Evolutionary conservation across 768 basidiomycete genomes (phyloP).

Genomic region (Daedaleopsis sinensis): DNA sequence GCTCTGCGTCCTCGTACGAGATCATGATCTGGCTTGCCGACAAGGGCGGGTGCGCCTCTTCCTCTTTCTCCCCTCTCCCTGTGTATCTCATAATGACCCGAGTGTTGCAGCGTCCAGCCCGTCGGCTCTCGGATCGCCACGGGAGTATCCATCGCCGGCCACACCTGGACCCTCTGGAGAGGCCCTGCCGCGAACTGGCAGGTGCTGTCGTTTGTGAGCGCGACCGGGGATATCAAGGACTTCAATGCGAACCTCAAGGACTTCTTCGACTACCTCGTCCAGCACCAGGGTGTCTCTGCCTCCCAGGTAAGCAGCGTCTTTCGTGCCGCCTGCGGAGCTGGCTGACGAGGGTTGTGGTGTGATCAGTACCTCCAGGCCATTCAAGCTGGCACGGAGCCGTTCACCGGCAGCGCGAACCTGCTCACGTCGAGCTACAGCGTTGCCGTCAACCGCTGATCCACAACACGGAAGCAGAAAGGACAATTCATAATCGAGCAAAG

Average conservation of each 20-base stretch:
- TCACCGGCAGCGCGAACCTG: slow-evolving; percentile 51
- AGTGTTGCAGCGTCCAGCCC: slow-evolving; percentile 48
- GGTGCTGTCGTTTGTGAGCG: slow-evolving; percentile 57
- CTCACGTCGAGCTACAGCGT: slow-evolving; percentile 46
- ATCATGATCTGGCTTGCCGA: slow-evolving; percentile 68
- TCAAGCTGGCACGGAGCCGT: slow-evolving; percentile 60
- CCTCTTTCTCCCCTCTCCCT: background rate
- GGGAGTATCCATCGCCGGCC: slow-evolving; percentile 45
- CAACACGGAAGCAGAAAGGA: too few relatives aligned
- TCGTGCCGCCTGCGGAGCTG: background rate
- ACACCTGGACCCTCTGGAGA: slow-evolving; percentile 59
- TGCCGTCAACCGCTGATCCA: slow-evolving; percentile 29
- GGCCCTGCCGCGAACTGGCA: slow-evolving; percentile 59
- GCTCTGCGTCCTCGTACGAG: slow-evolving; percentile 51
- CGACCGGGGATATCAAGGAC: slow-evolving; percentile 47
- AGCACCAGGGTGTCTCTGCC: slow-evolving; percentile 47
- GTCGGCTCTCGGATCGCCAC: slow-evolving; percentile 51
- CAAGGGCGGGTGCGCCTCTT: slow-evolving; percentile 47
- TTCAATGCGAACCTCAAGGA: slow-evolving; percentile 56
- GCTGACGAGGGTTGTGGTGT: background rate
- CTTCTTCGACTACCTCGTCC: slow-evolving; percentile 56
- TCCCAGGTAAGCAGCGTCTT: slow-evolving; percentile 39
- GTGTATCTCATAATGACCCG: slow-evolving; percentile 6
- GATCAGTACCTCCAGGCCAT: slow-evolving; percentile 54
- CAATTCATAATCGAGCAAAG: too few relatives aligned